A percentile compares a stretch with the other conserved stretches of the same genome.
These are phyloP conservation scores for Trichoderma arundinaceum DNA, from an alignment of 2,329 filamentous ascomycete species.

Conservation along the genomic window DNA sequence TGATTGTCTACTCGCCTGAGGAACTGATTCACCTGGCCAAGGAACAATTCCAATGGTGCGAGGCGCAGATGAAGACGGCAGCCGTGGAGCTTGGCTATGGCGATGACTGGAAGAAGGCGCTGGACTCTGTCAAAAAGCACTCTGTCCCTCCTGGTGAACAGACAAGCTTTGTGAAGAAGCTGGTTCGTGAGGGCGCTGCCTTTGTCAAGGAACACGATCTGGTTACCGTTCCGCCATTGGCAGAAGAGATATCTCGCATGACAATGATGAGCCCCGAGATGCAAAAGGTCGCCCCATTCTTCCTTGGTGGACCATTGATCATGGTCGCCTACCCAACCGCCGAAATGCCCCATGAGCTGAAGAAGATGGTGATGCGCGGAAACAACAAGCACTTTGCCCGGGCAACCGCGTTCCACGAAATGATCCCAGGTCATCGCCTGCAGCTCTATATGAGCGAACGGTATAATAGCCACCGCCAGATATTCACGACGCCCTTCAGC, in stretches of 20 bases:
- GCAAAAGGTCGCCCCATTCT: slow-evolving; percentile 64
- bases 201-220: slow-evolving; percentile 61
- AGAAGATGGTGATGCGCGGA: slow-evolving; percentile 64
- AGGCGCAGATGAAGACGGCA: slow-evolving; percentile 59
- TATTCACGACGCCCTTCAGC: slow-evolving; percentile 64
- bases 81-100: slow-evolving; percentile 55
- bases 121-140: slow-evolving; percentile 61
- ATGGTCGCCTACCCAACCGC: slow-evolving; percentile 62
- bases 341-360: slow-evolving; percentile 58
- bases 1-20: slow-evolving; percentile 64
- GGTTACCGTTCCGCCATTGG: slow-evolving; percentile 60
- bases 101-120: slow-evolving; percentile 57
- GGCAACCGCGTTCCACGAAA: slow-evolving; percentile 66
- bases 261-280: slow-evolving; percentile 60
- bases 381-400: slow-evolving; percentile 64
- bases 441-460: slow-evolving; percentile 57
- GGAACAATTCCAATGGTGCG: slow-evolving; percentile 61
- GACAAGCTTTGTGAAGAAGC: slow-evolving; percentile 55
- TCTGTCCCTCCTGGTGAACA: slow-evolving; percentile 61
- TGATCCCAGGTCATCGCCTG: slow-evolving; percentile 64
- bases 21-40: slow-evolving; percentile 59
- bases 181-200: slow-evolving; percentile 56
- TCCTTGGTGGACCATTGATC: slow-evolving; percentile 60
- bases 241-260: slow-evolving; percentile 60
- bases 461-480: slow-evolving; percentile 53